Percentiles rank a stretch among this genome's conserved stretches.
phyloP scores from a whole-genome alignment of 805 yeast genomes.

The Vanderwaltozyma tropicalis region DNA sequence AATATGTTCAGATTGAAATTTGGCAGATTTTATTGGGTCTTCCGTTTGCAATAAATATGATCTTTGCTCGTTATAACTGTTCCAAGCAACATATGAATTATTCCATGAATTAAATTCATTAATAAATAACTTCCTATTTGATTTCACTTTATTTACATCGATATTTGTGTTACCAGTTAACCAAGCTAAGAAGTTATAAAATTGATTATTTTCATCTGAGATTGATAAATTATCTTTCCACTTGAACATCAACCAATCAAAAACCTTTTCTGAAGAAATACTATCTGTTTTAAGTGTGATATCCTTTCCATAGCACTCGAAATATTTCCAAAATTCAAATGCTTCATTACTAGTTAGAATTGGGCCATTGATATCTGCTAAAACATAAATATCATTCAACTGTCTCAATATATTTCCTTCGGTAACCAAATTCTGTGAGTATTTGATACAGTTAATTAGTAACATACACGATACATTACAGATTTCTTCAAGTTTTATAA shows the following conservation, averaged over 20 bases:
- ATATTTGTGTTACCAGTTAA: conserved; percentile 19
- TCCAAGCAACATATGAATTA: too few relatives aligned
- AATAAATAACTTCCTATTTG: too few relatives aligned
- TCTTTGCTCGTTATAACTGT: too few relatives aligned
- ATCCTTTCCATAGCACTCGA: conserved; percentile 30
- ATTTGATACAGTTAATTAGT: conserved; percentile 14
- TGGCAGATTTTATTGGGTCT: too few relatives aligned
- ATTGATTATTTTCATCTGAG: conserved; percentile 7
- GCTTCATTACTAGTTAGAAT: conserved; percentile 35
- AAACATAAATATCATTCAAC: conserved; percentile 40
- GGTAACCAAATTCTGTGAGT: conserved; percentile 8
- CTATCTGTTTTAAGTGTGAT: conserved; percentile 25
- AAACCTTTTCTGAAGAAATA: conserved; percentile 27
- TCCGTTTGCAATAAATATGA: too few relatives aligned
- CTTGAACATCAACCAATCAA: conserved; percentile 43
- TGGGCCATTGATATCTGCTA: conserved; percentile 57
- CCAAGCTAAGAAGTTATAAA: conserved; percentile 38
- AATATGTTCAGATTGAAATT: too few relatives aligned
- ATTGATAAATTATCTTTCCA: conserved; percentile 29
- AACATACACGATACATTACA: conserved; percentile 20
- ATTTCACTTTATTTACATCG: not conserved
- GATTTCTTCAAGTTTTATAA: conserved; percentile 18
- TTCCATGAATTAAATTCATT: too few relatives aligned
- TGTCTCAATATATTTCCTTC: conserved; percentile 38
- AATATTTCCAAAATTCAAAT: conserved; percentile 43